Conservation (phyloP, 2,329 filamentous ascomycete species). For the Amauroascus verrucosus region DNA sequence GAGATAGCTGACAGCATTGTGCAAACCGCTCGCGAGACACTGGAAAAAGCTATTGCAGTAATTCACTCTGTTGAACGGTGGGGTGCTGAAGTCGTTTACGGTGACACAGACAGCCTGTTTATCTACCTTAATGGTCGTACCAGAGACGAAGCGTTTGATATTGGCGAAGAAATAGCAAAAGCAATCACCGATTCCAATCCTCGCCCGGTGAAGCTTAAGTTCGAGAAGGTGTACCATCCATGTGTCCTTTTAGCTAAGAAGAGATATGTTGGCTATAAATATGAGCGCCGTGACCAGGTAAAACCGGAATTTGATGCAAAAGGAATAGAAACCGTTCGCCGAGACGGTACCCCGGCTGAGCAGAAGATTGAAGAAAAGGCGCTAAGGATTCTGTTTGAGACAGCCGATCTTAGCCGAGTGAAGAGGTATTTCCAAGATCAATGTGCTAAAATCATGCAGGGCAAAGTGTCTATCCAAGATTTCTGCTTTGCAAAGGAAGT, state of each 20-base stretch:
- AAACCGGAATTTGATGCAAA: slow-evolving; percentile 93
- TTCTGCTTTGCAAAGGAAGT: slow-evolving; percentile 95
- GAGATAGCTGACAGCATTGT: slow-evolving; percentile 98
- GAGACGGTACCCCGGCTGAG: slow-evolving; percentile 88
- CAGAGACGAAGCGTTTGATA: slow-evolving; percentile 76
- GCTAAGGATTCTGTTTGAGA: slow-evolving; percentile 79
- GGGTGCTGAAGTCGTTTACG: slow-evolving; percentile 95
- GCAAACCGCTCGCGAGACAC: slow-evolving; percentile 84
- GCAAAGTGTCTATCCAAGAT: slow-evolving; percentile 79
- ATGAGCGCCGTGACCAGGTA: slow-evolving; percentile 63
- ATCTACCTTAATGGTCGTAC: slow-evolving; percentile 80
- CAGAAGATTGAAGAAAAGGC: slow-evolving; percentile 95
- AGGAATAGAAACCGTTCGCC: slow-evolving; percentile 91
- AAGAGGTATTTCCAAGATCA: slow-evolving; percentile 85
- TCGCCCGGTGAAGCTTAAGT: slow-evolving; percentile 85
- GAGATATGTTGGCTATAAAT: slow-evolving; percentile 96
- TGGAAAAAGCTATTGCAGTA: slow-evolving; percentile 83
- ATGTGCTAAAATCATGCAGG: slow-evolving; percentile 85
- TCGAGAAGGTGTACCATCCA: slow-evolving; percentile 96
- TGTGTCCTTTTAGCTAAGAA: slow-evolving; percentile 94
- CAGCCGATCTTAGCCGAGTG: slow-evolving; percentile 75
- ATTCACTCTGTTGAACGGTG: slow-evolving; percentile 82
- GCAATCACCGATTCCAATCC: slow-evolving; percentile 84
- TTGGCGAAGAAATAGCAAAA: slow-evolving; percentile 84
- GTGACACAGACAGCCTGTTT: slow-evolving; percentile 93